A percentile compares a stretch with the other conserved stretches of the same genome.
phyloP scores from a whole-genome alignment of 2,329 filamentous ascomycete genomes.

The Fusarium sp. region DNA sequence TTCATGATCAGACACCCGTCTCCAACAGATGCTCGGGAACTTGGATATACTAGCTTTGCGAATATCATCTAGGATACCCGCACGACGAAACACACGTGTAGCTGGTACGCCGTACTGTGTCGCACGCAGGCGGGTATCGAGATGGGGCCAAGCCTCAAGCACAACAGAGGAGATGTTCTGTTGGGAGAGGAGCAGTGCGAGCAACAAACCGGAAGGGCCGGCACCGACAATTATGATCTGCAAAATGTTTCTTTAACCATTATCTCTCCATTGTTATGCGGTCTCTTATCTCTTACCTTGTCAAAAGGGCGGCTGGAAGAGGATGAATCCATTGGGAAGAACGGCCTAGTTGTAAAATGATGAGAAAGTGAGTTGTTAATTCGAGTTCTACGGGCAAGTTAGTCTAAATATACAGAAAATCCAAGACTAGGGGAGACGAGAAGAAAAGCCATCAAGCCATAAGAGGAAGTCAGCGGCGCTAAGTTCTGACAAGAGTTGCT shows the following conservation, averaged over 20 bases:
- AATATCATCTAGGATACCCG: neutral
- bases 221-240: constrained; percentile 17
- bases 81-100: constrained; percentile 6
- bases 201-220: neutral
- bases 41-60: constrained; percentile 4
- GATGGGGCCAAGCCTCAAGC: constrained; percentile 6
- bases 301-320: neutral
- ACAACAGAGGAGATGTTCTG: neutral
- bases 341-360: too few relatives aligned
- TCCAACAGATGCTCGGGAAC: constrained; percentile 11
- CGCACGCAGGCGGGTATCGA: constrained; percentile 7
- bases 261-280: rapidly evolving
- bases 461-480: neutral
- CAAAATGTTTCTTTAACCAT: neutral
- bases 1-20: constrained; percentile 2
- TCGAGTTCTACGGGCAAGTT: too few relatives aligned
- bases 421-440: too few relatives aligned
- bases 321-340: too few relatives aligned
- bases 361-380: too few relatives aligned
- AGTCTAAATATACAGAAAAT: too few relatives aligned
- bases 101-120: constrained; percentile 15
- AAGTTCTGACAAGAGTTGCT: neutral
- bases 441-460: neutral
- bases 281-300: neutral
- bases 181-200: constrained; percentile 1